Base-by-base conservation (phyloP, 352 stramenopile species). In the Globisporangium spiculum region DNA sequence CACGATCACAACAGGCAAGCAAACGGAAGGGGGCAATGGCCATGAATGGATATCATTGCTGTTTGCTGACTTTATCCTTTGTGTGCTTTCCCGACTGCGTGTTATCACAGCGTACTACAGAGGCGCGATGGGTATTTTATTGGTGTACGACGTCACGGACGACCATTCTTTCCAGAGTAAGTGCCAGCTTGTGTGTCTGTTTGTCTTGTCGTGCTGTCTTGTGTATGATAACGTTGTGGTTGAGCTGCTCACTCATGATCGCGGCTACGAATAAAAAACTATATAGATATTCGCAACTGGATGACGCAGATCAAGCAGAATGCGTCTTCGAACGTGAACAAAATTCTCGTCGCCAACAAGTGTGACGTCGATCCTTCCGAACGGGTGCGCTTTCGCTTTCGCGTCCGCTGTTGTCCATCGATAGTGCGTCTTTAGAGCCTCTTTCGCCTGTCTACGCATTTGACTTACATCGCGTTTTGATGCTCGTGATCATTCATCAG, bases 321-420 rank as follows among this genome's bases (percentile, higher is more conserved):
- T 74, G 98, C 97, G 32, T 98, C 98, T 67, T 97, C 98, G 72
- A 99, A 99, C 83, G 96, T 99, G 27, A 99, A 99, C 85, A 99
- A 99, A 81, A 96, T 99, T 48, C 84, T 99, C 9, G 97, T 99
- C 30, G 98, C 97, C 58, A 99, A 99, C 90, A 99, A 99, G 81
- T 98, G 92, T 69, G 98, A 99, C 82, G 89, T 99, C 22, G 89
- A 98, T 69, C 78, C 84, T n/a, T 97, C 93, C 10, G 91, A 99
- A 71, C 93, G 98, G 74, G 94, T 98, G 68, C 65, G 86, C 77
- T n/a, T 34, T 16, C 53, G 55, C 7, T 26, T 38, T 59, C 5
- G 4, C 30, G 30, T 16, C 0, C 12, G 53, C 9, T 38, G 14
- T 32, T 41, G 44, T 7, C 18, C 10, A 52, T 52, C 18, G 18